Conservation (phyloP, 1,284 basidiomycete genomes). For the Fereydounia khargensis region DNA sequence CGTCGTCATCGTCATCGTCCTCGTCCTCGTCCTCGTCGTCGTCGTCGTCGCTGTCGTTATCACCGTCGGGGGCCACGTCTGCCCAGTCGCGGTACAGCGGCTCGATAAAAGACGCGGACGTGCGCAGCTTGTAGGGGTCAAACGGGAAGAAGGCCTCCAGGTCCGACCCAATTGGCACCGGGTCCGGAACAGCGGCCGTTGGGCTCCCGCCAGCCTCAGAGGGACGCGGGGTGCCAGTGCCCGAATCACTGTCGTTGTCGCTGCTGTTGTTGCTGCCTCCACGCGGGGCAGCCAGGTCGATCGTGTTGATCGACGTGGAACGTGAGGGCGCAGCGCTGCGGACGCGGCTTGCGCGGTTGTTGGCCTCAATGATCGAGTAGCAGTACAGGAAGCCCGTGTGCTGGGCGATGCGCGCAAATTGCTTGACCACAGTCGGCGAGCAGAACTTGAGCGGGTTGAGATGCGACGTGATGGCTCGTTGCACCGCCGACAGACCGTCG, state of each 20-base stretch:
- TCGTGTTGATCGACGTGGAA: conserved; percentile 14
- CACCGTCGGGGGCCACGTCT: conserved; percentile 59
- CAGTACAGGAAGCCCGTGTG: conserved; percentile 91
- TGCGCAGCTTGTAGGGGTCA: conserved; percentile 88
- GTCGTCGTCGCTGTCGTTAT: conserved; percentile 31
- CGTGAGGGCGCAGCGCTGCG: conserved; percentile 16
- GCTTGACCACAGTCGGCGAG: conserved; percentile 81
- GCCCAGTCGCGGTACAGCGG: conserved; percentile 63
- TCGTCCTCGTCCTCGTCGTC: conserved; percentile 40
- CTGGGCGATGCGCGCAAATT: conserved; percentile 91
- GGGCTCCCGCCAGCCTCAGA: too few species aligned
- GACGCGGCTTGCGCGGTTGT: conserved; percentile 57
- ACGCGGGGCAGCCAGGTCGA: conserved; percentile 8
- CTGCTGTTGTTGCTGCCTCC: conserved; percentile 5
- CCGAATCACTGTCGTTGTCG: too few species aligned
- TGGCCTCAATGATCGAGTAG: conserved; percentile 86
- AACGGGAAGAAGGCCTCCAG: conserved; percentile 97
- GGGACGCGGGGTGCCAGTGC: too few species aligned
- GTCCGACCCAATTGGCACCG: conserved; percentile 56
- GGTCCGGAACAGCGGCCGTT: neutral
- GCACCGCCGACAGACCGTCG: conserved; percentile 73
- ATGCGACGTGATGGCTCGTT: conserved; percentile 75
- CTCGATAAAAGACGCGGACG: conserved; percentile 61
- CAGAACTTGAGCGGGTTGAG: conserved; percentile 77
- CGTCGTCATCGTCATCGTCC: conserved; percentile 25